Evolutionary conservation across 2,329 filamentous ascomycete species (phyloP).

Genomic region (Alternaria sp.): DNA sequence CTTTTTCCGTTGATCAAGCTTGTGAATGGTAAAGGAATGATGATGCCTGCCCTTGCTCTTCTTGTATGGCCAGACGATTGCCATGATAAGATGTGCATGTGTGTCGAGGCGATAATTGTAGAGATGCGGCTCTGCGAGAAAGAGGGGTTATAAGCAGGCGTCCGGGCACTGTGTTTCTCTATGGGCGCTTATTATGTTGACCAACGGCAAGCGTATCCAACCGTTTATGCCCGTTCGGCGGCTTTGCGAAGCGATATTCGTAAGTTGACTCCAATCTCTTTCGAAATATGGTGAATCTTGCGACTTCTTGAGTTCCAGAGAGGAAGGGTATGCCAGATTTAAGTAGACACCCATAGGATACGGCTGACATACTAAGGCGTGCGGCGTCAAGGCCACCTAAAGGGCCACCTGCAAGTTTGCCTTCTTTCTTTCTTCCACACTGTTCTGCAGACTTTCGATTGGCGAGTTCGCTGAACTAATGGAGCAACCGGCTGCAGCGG

Average conservation of each 20-base stretch:
- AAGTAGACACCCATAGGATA: constrained; percentile 27
- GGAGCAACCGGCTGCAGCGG: constrained; percentile 21
- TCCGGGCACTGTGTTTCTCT: constrained; percentile 15
- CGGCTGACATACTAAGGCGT: constrained; percentile 22
- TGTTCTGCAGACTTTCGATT: constrained; percentile 21
- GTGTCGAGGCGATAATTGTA: constrained; percentile 6
- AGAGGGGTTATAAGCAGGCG: constrained; percentile 30
- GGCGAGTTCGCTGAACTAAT: constrained; percentile 18
- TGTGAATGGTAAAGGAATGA: not conserved
- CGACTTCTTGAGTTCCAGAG: not conserved
- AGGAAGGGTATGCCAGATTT: constrained; percentile 27
- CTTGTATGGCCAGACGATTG: constrained; percentile 11
- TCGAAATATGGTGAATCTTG: not conserved
- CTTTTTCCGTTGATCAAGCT: not conserved
- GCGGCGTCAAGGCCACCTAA: constrained; percentile 12
- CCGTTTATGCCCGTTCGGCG: constrained; percentile 7
- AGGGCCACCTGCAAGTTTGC: constrained; percentile 30
- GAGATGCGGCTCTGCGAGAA: constrained; percentile 33
- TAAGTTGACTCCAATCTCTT: constrained; percentile 9
- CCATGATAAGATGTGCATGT: constrained; percentile 21
- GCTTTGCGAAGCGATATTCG: constrained; percentile 9
- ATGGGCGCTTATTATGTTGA: constrained; percentile 24
- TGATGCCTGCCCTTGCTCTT: not conserved
- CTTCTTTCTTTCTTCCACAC: constrained; percentile 17
- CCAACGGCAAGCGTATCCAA: constrained; percentile 8